Evolutionary conservation across 2,329 filamentous ascomycete genomes (phyloP).

Genomic region (Colletotrichum abscissum): DNA sequence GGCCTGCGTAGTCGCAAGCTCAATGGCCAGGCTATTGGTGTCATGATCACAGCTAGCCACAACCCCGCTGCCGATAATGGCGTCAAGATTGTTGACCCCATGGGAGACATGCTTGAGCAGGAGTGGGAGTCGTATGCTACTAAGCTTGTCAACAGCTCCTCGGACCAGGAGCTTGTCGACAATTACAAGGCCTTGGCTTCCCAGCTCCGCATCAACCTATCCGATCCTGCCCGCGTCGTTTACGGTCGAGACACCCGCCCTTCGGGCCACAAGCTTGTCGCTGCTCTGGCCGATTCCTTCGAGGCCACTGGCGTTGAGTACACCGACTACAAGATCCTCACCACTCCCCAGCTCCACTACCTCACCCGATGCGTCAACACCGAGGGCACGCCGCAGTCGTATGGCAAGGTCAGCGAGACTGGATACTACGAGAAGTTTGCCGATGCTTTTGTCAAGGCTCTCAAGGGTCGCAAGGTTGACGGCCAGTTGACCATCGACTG

Average conservation of each 20-base stretch:
- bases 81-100: constrained; percentile 95
- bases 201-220: constrained; percentile 80
- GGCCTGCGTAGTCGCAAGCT: constrained; percentile 90
- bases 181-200: constrained; percentile 81
- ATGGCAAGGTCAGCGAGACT: constrained; percentile 87
- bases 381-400: constrained; percentile 84
- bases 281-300: constrained; percentile 82
- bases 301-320: constrained; percentile 79
- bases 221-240: constrained; percentile 80
- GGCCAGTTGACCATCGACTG: constrained; percentile 89
- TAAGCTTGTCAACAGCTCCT: constrained; percentile 84
- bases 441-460: constrained; percentile 84
- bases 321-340: constrained; percentile 90
- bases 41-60: constrained; percentile 96
- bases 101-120: constrained; percentile 97
- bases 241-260: constrained; percentile 94
- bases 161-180: constrained; percentile 79
- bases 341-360: constrained; percentile 98
- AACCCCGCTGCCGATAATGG: constrained; percentile 92
- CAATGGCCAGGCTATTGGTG: constrained; percentile 89
- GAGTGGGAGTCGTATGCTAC: constrained; percentile 95
- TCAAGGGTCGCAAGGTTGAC: constrained; percentile 79
- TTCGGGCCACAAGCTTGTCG: constrained; percentile 86
- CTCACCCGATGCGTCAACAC: constrained; percentile 95
- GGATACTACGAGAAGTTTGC: constrained; percentile 96